These are phyloP conservation scores for Scortechinia acanthostroma DNA, from an alignment of 2,329 filamentous ascomycete genomes.

Conservation along the genomic window DNA sequence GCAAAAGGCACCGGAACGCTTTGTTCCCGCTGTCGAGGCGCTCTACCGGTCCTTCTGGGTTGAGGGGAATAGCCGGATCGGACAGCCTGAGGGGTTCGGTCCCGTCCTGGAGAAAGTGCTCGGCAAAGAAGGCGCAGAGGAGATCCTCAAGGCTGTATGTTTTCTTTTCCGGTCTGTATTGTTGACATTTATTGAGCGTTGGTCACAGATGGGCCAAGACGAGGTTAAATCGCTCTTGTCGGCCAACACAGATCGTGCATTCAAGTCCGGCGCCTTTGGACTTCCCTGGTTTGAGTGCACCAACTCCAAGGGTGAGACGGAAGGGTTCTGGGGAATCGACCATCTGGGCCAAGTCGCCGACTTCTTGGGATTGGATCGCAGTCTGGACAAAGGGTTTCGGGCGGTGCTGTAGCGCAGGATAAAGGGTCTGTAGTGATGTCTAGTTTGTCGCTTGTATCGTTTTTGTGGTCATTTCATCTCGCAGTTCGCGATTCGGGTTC, in stretches of 20 bases:
- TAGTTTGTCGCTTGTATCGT: too few relatives aligned
- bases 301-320: slow-evolving; percentile 40
- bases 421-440: too few relatives aligned
- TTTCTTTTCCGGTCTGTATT: not conserved
- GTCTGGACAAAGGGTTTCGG: too few relatives aligned
- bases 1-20: not conserved
- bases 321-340: slow-evolving; percentile 53
- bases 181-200: not conserved
- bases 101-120: slow-evolving; percentile 7
- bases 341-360: slow-evolving; percentile 45
- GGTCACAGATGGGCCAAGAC: not conserved
- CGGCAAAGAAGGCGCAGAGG: not conserved
- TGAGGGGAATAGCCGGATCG: slow-evolving; percentile 30
- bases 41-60: slow-evolving; percentile 44
- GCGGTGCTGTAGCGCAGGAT: too few relatives aligned
- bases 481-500: too few relatives aligned
- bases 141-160: not conserved
- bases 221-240: not conserved
- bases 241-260: slow-evolving; percentile 37
- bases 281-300: slow-evolving; percentile 51
- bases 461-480: too few relatives aligned
- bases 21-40: slow-evolving; percentile 24
- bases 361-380: slow-evolving; percentile 38
- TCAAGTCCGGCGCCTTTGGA: slow-evolving; percentile 48
- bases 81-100: slow-evolving; percentile 30